Base-by-base conservation (phyloP, 225 moss, liverwort and hornwort species). In the Bryoerythrophyllum caledonicum region DNA sequence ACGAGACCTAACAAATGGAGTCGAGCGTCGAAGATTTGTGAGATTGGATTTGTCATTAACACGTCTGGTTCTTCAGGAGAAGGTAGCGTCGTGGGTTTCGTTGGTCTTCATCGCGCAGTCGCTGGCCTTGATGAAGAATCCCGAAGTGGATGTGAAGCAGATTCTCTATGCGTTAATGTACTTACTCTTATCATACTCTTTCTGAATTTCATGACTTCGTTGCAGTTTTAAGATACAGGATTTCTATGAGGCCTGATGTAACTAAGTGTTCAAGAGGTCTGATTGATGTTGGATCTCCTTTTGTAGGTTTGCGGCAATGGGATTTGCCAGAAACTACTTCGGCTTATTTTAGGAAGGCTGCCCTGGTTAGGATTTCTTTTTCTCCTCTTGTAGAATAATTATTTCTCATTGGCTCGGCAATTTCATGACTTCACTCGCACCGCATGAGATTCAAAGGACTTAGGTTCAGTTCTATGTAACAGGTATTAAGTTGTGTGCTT, bases 131-230 rank as follows among this genome's bases (percentile, higher is more conserved):
- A 93, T 95, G 93, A 95, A 90, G 82, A 99, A 88, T 80, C 79
- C 89, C n/a, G 93, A 99, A 66, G 83, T 86, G 32, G 97, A 95
- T 79, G 68, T 99, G 81, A 97, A 97, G 76, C 97, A 99, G 73
- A 90, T 95, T 63, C 67, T 99, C 53, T 93, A 93, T 94, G 97
- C 94, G 16, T 77, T 83, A 5, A 99, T 93, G 82, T 92, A 55
- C 54, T 23, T 55, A 85, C 55, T 66, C 60, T 65, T 56, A 26
- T 53, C 68, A 59, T 65, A 17, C 64, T 68, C 62, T 52, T n/a
- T 75, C 8, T 61, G 14, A 21, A 71, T 67, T 70, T 40, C 15
- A 17, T 56, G 17, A 6, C 70, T 54, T 51, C 11, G 57, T 62
- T 27, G 14, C 16, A 49, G 14, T 48, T 46, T 30, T 14, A 21